Base-by-base conservation (phyloP, 1,284 basidiomycete genomes). In the Marasmius sp. region DNA sequence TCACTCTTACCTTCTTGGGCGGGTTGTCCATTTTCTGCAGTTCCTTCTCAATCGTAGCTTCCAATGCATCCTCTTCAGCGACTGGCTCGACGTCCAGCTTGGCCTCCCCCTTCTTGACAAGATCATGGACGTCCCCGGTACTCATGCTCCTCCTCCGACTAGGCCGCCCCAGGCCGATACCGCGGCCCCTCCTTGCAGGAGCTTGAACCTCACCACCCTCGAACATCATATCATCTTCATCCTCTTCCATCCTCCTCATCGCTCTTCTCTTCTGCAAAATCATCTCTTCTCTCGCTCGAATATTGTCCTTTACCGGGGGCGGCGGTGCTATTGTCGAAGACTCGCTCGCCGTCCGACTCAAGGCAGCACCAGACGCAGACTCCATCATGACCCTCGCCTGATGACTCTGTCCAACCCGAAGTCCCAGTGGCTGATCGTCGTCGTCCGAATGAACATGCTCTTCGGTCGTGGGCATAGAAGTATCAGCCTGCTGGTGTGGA, bases 211-310 rank as follows among this genome's bases (percentile, higher is more conserved):
- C 72, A 68, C 39, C 75, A 70, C n/a, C 70, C 68, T 61, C 71
- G 69, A 65, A 69, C 39, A 76, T 60, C 67, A 76, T 75, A 68
- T 69, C 64, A 60, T 68, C 76, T 57, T 81, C 80, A 20, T 81
- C 83, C 52, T 80, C 79, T 51, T 87, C 84, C 62, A 81, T 72
- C 50, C 79, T 79, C 45, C 85, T 77, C 50, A 85, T 83, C 70
- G 90, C 84, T 14, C 89, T 78, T 63, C 91, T 80, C 74, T 87
- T 91, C 68, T 91, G 87, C 27, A 87, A 75, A 66, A 94, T 91
- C 55, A 89, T 72, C 61, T 88, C 83, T 69, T 94, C 92, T 37
- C 91, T 81, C 27, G 72, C 76, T 39, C 75, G 82, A 62, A 89
- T 89, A 37, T 85, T 87, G 69, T 90, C 85, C 70, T 87, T 91